phyloP scores from a whole-genome alignment of 2,329 filamentous ascomycete genomes.

The Ophioceras dolichostomum region DNA sequence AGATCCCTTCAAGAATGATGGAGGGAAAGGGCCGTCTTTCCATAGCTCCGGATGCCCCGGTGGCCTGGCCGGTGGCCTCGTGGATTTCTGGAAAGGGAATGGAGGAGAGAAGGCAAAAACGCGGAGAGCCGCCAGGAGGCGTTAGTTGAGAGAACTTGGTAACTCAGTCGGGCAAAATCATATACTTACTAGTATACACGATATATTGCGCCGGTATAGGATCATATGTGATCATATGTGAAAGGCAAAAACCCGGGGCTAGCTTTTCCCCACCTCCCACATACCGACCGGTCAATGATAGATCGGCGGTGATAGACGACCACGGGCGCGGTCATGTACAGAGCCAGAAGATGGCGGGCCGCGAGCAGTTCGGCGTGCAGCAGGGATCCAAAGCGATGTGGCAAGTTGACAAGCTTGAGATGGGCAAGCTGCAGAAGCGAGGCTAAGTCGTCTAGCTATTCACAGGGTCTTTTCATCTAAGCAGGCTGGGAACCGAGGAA shows the following conservation, averaged over 20 bases:
- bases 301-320: not conserved
- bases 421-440: not conserved
- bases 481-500: too few species aligned
- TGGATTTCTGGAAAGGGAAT: not conserved
- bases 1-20: not conserved
- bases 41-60: not conserved
- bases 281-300: not conserved
- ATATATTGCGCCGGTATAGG: not conserved
- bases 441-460: not conserved
- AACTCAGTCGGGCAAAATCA: too few species aligned
- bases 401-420: too few species aligned
- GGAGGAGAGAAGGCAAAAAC: not conserved
- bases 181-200: too few species aligned
- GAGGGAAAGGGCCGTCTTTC: not conserved
- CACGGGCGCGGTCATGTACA: not conserved
- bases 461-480: not conserved
- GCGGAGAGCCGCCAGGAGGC: too few species aligned
- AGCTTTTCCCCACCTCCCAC: not conserved
- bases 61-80: not conserved
- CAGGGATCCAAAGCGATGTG: not conserved
- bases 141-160: too few species aligned
- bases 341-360: not conserved
- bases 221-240: too few species aligned
- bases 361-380: not conserved
- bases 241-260: not conserved